phyloP scores from a whole-genome alignment of 371 early-diverging fungal species.

The Mucor plumbeus region DNA sequence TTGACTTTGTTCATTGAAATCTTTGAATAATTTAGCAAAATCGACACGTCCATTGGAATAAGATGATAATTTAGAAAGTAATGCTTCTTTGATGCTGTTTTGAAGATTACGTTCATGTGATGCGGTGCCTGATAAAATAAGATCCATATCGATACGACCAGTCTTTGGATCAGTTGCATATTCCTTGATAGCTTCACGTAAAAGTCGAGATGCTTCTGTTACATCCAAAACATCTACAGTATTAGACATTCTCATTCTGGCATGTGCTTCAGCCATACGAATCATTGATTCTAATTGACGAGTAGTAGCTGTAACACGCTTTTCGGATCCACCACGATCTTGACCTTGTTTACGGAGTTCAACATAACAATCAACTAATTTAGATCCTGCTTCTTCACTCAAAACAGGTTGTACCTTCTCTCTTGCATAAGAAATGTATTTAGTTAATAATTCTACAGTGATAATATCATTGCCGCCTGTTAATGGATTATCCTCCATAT shows the following conservation, averaged over 20 bases:
- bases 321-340: conserved; percentile 59
- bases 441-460: conserved; percentile 81
- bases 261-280: conserved; percentile 98
- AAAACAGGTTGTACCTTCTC: conserved; percentile 83
- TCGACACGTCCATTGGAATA: conserved; percentile 43
- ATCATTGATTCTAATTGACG: conserved; percentile 99
- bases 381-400: conserved; percentile 79
- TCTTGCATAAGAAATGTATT: conserved; percentile 93
- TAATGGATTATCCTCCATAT: conserved; percentile 71
- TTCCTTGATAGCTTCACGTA: conserved; percentile 93
- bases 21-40: conserved; percentile 45
- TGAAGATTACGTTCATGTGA: conserved; percentile 59
- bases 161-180: conserved; percentile 98
- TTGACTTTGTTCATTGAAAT: conserved; percentile 58
- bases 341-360: conserved; percentile 88
- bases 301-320: conserved; percentile 96
- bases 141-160: conserved; percentile 97
- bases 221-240: conserved; percentile 84
- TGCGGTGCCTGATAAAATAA: conserved; percentile 89
- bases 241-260: conserved; percentile 85
- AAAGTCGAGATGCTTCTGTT: conserved; percentile 82
- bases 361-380: conserved; percentile 86
- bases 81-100: conserved; percentile 54
- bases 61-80: conserved; percentile 45
- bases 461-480: conserved; percentile 67